Evolutionary conservation across 306 rosid species (phyloP), one percentile per base, ranked within the genome.

Genomic region (Dalbergia oliveri): DNA sequence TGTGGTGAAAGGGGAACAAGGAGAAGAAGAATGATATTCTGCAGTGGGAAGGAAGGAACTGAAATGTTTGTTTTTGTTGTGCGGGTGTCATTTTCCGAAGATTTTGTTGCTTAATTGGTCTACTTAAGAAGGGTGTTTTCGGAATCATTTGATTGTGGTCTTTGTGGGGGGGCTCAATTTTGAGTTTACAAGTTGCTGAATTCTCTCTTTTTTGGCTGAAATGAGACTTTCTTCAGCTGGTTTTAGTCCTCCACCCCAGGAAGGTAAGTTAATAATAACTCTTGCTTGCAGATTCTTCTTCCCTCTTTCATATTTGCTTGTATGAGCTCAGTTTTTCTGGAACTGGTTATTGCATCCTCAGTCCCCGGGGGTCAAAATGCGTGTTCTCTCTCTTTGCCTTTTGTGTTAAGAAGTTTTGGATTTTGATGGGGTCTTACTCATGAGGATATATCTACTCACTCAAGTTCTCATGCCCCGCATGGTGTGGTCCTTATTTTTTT

Each of bases 201-300:
- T 14, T 43, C 14, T 75, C 66, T 78, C 44, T 53, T 41, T 70
- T 35, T 64, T 58, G 57, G 72, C 69, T 54, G 60, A 54, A 86
- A 94, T 94, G 99, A 92, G 97, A 85, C 91, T 92, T 81, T 88
- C 99, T 77, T 72, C 97, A 60, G 90, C 97, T 88, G 94, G 91
- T 85, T 89, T 90, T 86, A 90, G 91, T 82, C 95, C 97, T 93
- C 94, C 95, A 75, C 82, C 92, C 31, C 99, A 79, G 49, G 99
- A 94, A 87, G 99, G 99, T 92, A 82, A 66, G 80, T 64, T 37
- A 16, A 23, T 37, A 4, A 0, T 37, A 26, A 26, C 72, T 57
- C 41, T 76, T 79, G 23, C 73, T 70, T 67, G 62, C 33, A 76
- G 45, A 63, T 73, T 81, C 47, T 65, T 33, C 34, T 59, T 71